Base-by-base conservation (phyloP, 139 green algal genomes). In the Chlorella sp. region DNA sequence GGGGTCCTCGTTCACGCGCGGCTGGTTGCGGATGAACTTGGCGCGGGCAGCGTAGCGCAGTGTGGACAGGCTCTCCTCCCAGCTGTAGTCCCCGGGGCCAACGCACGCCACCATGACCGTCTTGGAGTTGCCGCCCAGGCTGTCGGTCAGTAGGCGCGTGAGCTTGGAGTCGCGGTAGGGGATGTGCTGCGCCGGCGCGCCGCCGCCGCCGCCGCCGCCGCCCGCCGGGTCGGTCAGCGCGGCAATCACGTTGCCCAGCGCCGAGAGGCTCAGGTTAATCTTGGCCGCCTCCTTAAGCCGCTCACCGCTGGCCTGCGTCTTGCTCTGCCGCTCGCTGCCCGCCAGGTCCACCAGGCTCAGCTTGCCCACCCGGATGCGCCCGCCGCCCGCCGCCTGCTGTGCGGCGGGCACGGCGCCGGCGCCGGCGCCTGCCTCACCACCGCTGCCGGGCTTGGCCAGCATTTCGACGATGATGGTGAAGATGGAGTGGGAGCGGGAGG, bases 211-310 rank as follows among this genome's bases (percentile, higher is more conserved):
- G 68, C 73, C 2, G 3, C 70, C 74, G 8, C 77, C 86, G 40
- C 70, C 68, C 38, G 79, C 74, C 77, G 59, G 25, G 17, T 90
- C 85, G 6, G 84, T 87, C 42, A 98, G 80, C 77, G 94, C 92
- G 50, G 87, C 75, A 40, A 98, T 96, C 4, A 98, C 94, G 23
- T 93, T 97, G 25, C 94, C 92, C 38, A 98, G 89, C 1, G 95
- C 97, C 27, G 98, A 89, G 74, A 98, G 81, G 45, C 83, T 93
- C 72, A 95, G 94, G 86, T 98, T 98, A 88, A 98, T 98, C 87
- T 90, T 96, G 35, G 77, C 79, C 21, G 94, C 95, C 81, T 98
- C 93, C 74, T 91, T 91, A 19, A 87, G 82, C 64, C 96, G 82
- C 3, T 88, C 90, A 36, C 82, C 89, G 36, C 77, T 93, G 33